These are phyloP conservation scores for Cordyceps cicadae DNA, from an alignment of 2,329 filamentous ascomycete genomes.

Conservation along the genomic window DNA sequence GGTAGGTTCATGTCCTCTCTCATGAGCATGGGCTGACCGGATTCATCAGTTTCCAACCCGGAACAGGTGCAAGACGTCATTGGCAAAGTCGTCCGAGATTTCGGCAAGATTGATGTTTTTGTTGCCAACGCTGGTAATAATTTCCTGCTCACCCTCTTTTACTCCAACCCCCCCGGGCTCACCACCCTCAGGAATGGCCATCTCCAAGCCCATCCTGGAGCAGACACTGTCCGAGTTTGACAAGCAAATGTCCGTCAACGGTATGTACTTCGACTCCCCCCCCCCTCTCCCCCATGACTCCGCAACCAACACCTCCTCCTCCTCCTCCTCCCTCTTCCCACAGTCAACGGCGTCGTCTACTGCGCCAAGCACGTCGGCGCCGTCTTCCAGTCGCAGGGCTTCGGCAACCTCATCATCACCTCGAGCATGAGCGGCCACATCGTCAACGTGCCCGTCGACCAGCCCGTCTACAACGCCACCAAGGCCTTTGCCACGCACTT, in stretches of 20 bases:
- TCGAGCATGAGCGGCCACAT: slow-evolving; percentile 41
- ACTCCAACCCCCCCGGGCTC: no score
- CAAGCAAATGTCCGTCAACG: slow-evolving; percentile 44
- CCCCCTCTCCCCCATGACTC: no score
- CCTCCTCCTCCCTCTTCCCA: no score
- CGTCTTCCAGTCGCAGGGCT: slow-evolving; percentile 34
- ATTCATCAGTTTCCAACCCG: slow-evolving; percentile 30
- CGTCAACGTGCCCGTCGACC: slow-evolving; percentile 44
- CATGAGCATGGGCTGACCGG: not conserved
- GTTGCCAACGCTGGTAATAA: slow-evolving; percentile 38
- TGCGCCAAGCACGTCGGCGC: slow-evolving; percentile 36
- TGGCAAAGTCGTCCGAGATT: slow-evolving; percentile 27
- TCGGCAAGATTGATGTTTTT: slow-evolving; percentile 35
- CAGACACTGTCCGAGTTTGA: slow-evolving; percentile 42
- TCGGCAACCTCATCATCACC: slow-evolving; percentile 44
- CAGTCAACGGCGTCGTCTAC: slow-evolving; percentile 37
- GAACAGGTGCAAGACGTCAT: slow-evolving; percentile 27
- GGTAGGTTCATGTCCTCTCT: not conserved
- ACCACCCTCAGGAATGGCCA: slow-evolving; percentile 32
- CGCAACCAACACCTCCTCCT: no score
- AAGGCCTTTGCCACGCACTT: slow-evolving; percentile 50
- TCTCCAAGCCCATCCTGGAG: slow-evolving; percentile 47
- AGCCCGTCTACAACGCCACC: slow-evolving; percentile 48
- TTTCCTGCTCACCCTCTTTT: no score
- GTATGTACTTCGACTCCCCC: slow-evolving; percentile 27